Conservation (phyloP, 1,139 yeast genomes). For the Debaryomycetaceae sp. region DNA sequence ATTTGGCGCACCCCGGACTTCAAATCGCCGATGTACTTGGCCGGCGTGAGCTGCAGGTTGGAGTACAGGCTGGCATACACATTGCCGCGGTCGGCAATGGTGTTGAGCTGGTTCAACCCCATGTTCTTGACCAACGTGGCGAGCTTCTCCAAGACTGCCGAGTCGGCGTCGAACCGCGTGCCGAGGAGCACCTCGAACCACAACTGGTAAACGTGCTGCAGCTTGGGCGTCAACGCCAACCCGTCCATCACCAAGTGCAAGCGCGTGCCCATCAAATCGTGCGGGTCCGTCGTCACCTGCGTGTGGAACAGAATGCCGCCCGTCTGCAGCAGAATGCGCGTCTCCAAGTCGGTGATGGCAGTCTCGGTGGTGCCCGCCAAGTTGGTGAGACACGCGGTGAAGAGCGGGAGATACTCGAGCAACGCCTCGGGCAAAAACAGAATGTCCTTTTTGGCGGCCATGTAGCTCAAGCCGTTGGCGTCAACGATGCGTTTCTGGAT, state of each 20-base stretch:
- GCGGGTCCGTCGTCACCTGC: conserved; percentile 55
- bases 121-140: conserved; percentile 67
- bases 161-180: conserved; percentile 53
- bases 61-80: conserved; percentile 72
- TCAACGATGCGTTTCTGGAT: conserved; percentile 52
- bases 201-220: conserved; percentile 54
- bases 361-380: conserved; percentile 70
- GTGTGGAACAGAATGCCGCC: conserved; percentile 75
- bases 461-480: conserved; percentile 73
- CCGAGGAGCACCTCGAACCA: conserved; percentile 65
- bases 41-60: conserved; percentile 57
- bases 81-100: conserved; percentile 86
- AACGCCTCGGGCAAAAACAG: conserved; percentile 55
- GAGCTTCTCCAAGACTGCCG: conserved; percentile 63
- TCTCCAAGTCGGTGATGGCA: conserved; percentile 78
- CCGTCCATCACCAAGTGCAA: conserved; percentile 54
- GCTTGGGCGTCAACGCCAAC: conserved; percentile 66
- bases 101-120: conserved; percentile 75
- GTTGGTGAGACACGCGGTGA: conserved; percentile 74
- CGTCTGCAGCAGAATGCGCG: conserved; percentile 73
- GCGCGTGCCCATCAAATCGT: conserved; percentile 35
- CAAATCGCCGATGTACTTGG: conserved; percentile 58
- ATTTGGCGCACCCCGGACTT: conserved; percentile 76
- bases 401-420: conserved; percentile 70
- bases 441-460: conserved; percentile 55